Evolutionary conservation across 139 green algal genomes (phyloP).

Genomic region (Protoeuglena noctilucae): DNA sequence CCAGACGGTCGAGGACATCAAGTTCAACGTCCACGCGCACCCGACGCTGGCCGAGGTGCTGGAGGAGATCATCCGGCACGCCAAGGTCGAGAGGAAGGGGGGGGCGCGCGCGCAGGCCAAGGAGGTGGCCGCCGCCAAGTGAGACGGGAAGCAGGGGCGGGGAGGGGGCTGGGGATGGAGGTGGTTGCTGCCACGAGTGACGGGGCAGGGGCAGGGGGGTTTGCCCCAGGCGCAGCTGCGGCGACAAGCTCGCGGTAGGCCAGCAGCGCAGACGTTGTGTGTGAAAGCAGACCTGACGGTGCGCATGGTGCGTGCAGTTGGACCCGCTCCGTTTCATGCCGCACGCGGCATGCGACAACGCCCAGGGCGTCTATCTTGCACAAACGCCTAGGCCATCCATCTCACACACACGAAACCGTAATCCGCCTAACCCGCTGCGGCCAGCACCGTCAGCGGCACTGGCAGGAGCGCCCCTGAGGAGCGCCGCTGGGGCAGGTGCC

Average conservation of each 20-base stretch:
- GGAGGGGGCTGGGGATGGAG: not conserved
- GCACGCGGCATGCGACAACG: no score
- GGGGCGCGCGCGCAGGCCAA: constrained; percentile 5
- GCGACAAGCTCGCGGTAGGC: not conserved
- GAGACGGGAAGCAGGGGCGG: not conserved
- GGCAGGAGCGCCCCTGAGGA: no score
- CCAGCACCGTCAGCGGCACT: no score
- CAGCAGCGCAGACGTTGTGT: not conserved
- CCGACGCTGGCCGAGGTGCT: constrained; percentile 92
- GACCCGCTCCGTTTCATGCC: no score
- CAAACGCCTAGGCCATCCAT: no score
- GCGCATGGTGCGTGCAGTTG: no score
- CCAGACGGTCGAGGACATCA: constrained; percentile 81
- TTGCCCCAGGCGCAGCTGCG: not conserved
- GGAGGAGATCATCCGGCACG: constrained; percentile 86
- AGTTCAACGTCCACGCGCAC: constrained; percentile 96
- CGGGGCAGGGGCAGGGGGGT: no score
- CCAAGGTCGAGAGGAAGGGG: constrained; percentile 29
- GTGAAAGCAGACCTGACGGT: not conserved
- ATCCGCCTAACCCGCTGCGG: no score
- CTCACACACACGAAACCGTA: no score
- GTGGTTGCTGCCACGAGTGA: not conserved
- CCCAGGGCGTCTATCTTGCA: no score
- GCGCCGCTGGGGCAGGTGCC: no score
- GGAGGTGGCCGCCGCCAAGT: not conserved